phyloP scores from a whole-genome alignment of 192 early-diverging fungal species.

The Coemansia sp. region DNA sequence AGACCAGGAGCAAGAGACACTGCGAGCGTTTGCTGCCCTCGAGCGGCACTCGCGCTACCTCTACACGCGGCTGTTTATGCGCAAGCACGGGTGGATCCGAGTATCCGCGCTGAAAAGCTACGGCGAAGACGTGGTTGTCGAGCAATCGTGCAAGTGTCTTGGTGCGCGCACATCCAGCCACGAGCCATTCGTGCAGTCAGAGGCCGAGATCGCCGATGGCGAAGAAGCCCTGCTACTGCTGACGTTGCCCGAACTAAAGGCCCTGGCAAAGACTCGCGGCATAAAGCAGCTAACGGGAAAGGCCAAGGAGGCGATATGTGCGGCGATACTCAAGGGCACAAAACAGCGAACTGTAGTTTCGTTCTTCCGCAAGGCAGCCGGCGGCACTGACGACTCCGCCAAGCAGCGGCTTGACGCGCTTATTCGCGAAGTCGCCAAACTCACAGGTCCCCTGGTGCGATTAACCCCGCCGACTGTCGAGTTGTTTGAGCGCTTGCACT shows the following conservation, averaged over 20 bases:
- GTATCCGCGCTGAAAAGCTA: conserved; percentile 27
- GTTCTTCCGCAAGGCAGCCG: conserved; percentile 30
- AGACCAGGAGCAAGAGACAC: conserved; percentile 15
- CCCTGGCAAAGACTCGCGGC: conserved; percentile 32
- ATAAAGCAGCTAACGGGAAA: conserved; percentile 38
- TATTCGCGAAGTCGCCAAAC: conserved; percentile 14
- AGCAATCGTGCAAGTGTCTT: conserved; percentile 39
- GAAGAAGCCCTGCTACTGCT: conserved; percentile 25
- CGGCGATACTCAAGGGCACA: conserved; percentile 18
- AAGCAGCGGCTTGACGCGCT: conserved; percentile 18
- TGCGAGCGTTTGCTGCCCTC: conserved; percentile 26
- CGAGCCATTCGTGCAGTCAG: conserved; percentile 31
- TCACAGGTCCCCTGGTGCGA: conserved; percentile 37
- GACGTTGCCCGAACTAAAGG: conserved; percentile 27
- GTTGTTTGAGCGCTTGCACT: conserved; percentile 54
- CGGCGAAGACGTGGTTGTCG: conserved; percentile 30
- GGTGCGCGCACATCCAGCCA: not conserved
- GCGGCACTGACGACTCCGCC: conserved; percentile 5
- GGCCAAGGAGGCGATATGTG: conserved; percentile 37
- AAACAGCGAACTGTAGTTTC: conserved; percentile 48
- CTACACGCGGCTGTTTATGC: conserved; percentile 48
- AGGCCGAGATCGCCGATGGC: conserved; percentile 16
- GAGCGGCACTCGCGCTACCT: conserved; percentile 48
- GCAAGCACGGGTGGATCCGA: conserved; percentile 49
- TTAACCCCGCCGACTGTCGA: conserved; percentile 22